Base-by-base conservation (phyloP, 768 basidiomycete species). In the Tulasnella sp. region DNA sequence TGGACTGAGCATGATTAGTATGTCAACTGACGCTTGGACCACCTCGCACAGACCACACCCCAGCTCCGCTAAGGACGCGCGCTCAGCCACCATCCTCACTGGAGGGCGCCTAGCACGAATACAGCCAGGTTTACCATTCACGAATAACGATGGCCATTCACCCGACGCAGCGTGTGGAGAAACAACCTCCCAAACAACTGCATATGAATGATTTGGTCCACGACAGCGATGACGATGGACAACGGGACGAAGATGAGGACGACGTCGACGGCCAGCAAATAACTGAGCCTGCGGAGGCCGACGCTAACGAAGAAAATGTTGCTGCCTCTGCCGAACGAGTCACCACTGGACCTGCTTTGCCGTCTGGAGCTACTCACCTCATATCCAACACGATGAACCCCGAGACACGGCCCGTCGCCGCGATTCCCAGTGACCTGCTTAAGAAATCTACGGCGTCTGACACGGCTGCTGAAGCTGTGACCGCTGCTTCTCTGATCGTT, bases 1-100 rank as follows among this genome's bases (percentile, higher is more conserved):
- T n/a, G n/a, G n/a, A n/a, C n/a, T n/a, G n/a, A n/a, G n/a, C n/a
- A n/a, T 43, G 41, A 43, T 43, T 43, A 19, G 41, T 25, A 43
- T 49, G 29, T n/a, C 48, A 35, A 49, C 55, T 46, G 55, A 57
- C 46, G 42, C 46, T 45, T 57, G 35, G 46, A 57, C 55, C 55
- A 52, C 50, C n/a, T n/a, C n/a, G 55, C 55, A 57, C 55, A 43
- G 55, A 57, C 55, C 55, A 49, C 9, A n/a, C 9, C 36, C 9
- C 17, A 9, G 41, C 41, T 25, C 7, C 17, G n/a, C 41, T 25
- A 17, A n/a, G 9, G 27, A n/a, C 6, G 17, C 7, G 27, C 41
- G 6, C 17, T 6, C 17, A 25, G 17, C 36, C 11, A 11, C 27
- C 41, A 43, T 19, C 27, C 6, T 19, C 17, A 43, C 6, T 19